Base-by-base conservation (phyloP, 2,329 filamentous ascomycete species). In the Pseudogymnoascus sp. region DNA sequence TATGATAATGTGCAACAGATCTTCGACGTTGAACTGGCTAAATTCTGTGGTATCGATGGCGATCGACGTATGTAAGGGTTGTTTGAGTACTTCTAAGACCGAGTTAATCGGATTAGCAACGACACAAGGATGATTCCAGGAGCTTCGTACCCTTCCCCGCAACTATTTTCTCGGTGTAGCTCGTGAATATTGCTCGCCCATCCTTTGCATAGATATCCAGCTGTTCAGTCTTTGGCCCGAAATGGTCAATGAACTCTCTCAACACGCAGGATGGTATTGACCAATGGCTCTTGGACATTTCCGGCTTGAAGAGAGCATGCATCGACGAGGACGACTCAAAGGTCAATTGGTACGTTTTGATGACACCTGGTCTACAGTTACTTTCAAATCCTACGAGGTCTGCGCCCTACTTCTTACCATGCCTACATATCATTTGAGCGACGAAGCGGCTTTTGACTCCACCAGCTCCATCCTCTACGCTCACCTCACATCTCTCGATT, bases 1-100 rank as follows among this genome's bases (percentile, higher is more conserved):
- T 70, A 92, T 89, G 63, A 91, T 83, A 69, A 92, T 89, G 70
- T 92, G 90, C 63, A 92, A 80, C 60, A 88, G 86, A 64, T 90
- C 85, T 70, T 91, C 86, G 31, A 91, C 85, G 21, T 83, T 79
- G 65, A 92, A 90, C 60, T 87, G 82, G 63, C 90, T 86, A 69
- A 93, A 93, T 68, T 92, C 89, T 63, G 88, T 83, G 31, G 84
- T 85, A 70, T 91, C 88, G 12, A 92, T 82, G 0, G 89, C 84
- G 65, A 93, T 90, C 31, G 89, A 90, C 8, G 90, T 93, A 68
- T 91, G 88, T 1, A 93, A 78, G 5, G 90, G 90, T 70, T 92
- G 90, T 72, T 91, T 92, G 49, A 92, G 75, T 14, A 91, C 85
- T 69, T 90, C 89, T 88, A 60, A 16, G 31, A 8, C 33, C 10